A percentile compares a stretch with the other conserved stretches of the same genome.
Conservation (phyloP, 2,329 filamentous ascomycete species). For the Paracamarosporium sp. region DNA sequence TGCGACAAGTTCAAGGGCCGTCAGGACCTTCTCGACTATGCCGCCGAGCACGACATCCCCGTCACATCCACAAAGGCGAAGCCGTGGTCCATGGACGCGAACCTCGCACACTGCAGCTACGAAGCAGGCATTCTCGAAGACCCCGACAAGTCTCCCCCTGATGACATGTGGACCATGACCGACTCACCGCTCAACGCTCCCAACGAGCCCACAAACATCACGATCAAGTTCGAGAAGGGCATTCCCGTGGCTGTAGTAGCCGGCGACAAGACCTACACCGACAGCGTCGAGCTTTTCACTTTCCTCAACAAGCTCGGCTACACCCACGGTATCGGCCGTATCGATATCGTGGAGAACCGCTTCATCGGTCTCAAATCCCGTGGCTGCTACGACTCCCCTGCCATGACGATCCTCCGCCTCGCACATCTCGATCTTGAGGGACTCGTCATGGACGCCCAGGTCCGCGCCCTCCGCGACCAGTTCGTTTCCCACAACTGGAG, state of each 20-base stretch:
- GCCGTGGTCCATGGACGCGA: conserved; percentile 73
- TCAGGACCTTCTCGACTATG: conserved; percentile 76
- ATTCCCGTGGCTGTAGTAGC: conserved; percentile 72
- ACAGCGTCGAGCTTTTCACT: conserved; percentile 75
- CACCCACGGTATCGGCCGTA: conserved; percentile 76
- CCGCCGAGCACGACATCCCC: conserved; percentile 70
- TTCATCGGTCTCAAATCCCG: conserved; percentile 82
- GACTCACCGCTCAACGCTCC: conserved; percentile 73
- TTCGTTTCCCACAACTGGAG: conserved; percentile 64
- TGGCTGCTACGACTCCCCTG: conserved; percentile 74
- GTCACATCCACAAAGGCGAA: conserved; percentile 76
- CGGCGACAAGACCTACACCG: conserved; percentile 66
- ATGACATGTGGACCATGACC: conserved; percentile 82
- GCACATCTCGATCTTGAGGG: conserved; percentile 70
- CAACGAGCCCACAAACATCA: conserved; percentile 74
- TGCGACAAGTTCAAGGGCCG: conserved; percentile 75
- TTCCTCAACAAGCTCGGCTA: conserved; percentile 74
- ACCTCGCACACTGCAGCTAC: conserved; percentile 79
- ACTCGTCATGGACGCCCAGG: conserved; percentile 71
- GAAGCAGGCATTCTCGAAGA: conserved; percentile 75
- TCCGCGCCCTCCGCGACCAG: conserved; percentile 73
- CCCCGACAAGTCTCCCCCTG: conserved; percentile 68
- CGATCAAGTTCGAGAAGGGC: conserved; percentile 75
- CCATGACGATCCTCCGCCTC: conserved; percentile 56
- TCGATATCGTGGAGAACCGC: conserved; percentile 84